A percentile compares a stretch with the other conserved stretches of the same genome.
Evolutionary conservation across 1,139 yeast genomes (phyloP).

Genomic region (Pichia sp.): DNA sequence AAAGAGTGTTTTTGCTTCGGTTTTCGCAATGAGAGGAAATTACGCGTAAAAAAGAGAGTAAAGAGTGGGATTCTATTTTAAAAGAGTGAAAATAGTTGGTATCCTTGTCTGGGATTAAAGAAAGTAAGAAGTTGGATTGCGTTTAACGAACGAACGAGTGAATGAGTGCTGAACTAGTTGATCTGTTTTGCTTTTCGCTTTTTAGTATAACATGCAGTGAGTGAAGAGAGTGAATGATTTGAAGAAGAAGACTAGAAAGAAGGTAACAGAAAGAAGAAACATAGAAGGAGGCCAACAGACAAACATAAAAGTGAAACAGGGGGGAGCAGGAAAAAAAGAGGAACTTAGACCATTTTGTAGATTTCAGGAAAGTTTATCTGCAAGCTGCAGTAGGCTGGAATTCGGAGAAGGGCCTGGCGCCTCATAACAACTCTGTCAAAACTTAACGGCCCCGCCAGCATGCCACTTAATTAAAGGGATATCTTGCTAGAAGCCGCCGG

Average conservation of each 20-base stretch:
- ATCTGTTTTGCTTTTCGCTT: neutral
- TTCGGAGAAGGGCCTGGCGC: too few relatives aligned
- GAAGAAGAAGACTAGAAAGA: neutral
- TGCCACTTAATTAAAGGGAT: too few relatives aligned
- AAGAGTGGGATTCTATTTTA: conserved; percentile 5
- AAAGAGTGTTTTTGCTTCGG: neutral
- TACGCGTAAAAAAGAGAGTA: conserved; percentile 4
- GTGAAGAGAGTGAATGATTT: neutral
- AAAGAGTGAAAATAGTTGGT: conserved; percentile 12
- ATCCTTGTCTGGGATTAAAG: neutral
- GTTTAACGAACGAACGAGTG: neutral
- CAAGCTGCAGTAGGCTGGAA: too few relatives aligned
- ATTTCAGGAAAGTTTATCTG: too few relatives aligned
- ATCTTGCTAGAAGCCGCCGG: too few relatives aligned
- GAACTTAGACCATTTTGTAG: too few relatives aligned
- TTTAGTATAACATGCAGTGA: neutral
- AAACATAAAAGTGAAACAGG: too few relatives aligned
- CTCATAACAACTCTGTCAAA: too few relatives aligned
- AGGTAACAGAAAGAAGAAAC: neutral
- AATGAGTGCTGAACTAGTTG: neutral
- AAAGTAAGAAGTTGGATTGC: conserved; percentile 1
- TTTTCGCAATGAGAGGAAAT: neutral
- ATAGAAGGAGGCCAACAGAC: neutral
- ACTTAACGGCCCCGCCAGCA: too few relatives aligned
- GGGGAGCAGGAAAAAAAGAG: too few relatives aligned